Evolutionary conservation across 202 grass and related monocot species (phyloP).

Genomic region (Carex arenaria): DNA sequence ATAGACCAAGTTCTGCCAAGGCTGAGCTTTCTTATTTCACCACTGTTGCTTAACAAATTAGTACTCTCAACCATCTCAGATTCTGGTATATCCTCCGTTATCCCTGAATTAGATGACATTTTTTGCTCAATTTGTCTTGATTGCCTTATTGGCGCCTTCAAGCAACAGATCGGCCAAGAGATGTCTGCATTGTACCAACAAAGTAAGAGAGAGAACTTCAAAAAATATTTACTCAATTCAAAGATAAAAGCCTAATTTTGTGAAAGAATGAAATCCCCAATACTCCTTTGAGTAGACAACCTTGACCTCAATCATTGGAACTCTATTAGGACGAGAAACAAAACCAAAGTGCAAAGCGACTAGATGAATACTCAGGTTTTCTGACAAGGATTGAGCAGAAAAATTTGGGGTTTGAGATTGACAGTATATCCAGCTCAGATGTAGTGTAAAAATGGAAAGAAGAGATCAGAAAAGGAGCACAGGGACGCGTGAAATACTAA

Average conservation of each 20-base stretch:
- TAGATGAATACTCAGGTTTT: not conserved
- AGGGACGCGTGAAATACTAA: not conserved
- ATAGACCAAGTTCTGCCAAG: conserved; percentile 28
- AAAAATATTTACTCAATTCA: not conserved
- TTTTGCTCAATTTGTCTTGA: conserved; percentile 3
- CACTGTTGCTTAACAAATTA: not conserved
- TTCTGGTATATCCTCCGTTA: conserved; percentile 26
- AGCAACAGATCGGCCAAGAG: not conserved
- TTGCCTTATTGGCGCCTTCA: not conserved
- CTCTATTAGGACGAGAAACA: not conserved
- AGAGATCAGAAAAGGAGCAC: not conserved
- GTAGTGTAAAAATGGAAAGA: not conserved
- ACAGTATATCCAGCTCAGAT: conserved; percentile 7
- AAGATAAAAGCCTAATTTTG: not conserved
- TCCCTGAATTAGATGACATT: conserved; percentile 24
- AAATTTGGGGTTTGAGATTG: conserved; percentile 6
- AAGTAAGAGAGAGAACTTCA: not conserved
- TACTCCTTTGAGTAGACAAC: not conserved
- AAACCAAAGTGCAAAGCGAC: not conserved
- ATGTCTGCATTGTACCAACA: not conserved
- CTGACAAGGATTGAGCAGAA: not conserved
- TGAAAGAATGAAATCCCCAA: not conserved
- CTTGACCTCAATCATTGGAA: not conserved
- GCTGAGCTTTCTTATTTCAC: conserved; percentile 21
- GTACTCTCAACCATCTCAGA: conserved; percentile 14